phyloP scores from a whole-genome alignment of 768 basidiomycete species.

The Lactarius akahatsu region DNA sequence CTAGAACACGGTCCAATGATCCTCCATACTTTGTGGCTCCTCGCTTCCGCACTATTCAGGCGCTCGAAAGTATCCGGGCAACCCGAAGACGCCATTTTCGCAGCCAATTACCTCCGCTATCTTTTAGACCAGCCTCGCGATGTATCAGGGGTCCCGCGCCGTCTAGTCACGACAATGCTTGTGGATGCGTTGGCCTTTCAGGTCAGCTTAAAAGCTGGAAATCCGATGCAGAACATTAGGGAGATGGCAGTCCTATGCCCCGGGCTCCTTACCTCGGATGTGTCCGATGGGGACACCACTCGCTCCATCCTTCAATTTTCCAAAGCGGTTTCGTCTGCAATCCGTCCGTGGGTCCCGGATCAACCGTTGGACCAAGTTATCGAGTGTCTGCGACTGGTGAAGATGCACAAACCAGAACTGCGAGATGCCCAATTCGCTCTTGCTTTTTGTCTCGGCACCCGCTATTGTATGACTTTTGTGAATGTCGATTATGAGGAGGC shows the following conservation, averaged over 20 bases:
- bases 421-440: neutral
- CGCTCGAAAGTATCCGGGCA: neutral
- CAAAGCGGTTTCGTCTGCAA: neutral
- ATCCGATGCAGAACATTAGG: neutral
- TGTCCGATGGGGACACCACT: neutral
- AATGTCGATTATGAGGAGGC: neutral
- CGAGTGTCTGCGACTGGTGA: neutral
- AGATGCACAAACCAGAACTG: neutral
- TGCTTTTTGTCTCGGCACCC: neutral
- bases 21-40: neutral
- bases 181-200: neutral
- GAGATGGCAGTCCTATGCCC: neutral
- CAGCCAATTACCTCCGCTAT: neutral
- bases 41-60: neutral
- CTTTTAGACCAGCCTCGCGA: neutral
- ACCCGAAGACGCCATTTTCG: neutral
- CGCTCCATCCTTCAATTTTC: neutral
- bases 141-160: neutral
- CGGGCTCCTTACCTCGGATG: neutral
- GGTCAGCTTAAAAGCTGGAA: neutral
- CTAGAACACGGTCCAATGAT: neutral
- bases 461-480: neutral
- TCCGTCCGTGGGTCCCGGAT: neutral
- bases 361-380: neutral
- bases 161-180: neutral